Conservation (phyloP, 148 eudicot species). For the Dianthus caryophyllus region DNA sequence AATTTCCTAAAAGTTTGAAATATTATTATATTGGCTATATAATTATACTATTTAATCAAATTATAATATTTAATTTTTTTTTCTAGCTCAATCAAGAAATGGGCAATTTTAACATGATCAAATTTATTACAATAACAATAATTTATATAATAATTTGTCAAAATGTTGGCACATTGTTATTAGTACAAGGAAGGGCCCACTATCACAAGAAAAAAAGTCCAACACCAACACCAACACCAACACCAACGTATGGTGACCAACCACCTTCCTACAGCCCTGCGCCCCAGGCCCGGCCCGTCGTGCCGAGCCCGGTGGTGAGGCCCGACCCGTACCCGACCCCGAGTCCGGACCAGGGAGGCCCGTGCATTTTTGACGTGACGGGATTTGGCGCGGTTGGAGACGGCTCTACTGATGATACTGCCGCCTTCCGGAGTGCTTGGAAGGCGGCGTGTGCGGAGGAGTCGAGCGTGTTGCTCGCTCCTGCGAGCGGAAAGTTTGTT, state of each 20-base stretch:
- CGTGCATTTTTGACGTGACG: conserved; percentile 64
- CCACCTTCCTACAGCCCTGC: conserved; percentile 31
- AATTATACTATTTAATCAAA: background rate
- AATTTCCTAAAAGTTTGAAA: too few relatives aligned
- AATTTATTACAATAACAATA: conserved; percentile 4
- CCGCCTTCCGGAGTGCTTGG: conserved; percentile 73
- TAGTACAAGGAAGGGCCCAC: conserved; percentile 55
- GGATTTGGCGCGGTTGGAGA: conserved; percentile 78
- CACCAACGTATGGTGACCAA: background rate
- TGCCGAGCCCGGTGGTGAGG: conserved; percentile 29
- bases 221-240: too few relatives aligned
- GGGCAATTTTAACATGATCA: conserved; percentile 1
- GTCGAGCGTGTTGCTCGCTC: conserved; percentile 48
- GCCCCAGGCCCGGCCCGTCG: conserved; percentile 22
- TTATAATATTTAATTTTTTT: background rate
- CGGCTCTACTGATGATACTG: conserved; percentile 65
- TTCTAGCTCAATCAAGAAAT: background rate
- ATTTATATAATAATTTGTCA: conserved; percentile 9
- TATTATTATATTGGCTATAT: background rate
- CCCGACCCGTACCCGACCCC: conserved; percentile 44
- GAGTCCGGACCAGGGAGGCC: conserved; percentile 27
- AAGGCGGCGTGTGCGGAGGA: conserved; percentile 82
- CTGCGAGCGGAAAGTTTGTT: conserved; percentile 45
- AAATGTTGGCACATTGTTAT: conserved; percentile 23
- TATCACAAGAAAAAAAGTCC: conserved; percentile 42